Base-by-base conservation (phyloP, 805 yeast species). In the Deakozyma indianensis region DNA sequence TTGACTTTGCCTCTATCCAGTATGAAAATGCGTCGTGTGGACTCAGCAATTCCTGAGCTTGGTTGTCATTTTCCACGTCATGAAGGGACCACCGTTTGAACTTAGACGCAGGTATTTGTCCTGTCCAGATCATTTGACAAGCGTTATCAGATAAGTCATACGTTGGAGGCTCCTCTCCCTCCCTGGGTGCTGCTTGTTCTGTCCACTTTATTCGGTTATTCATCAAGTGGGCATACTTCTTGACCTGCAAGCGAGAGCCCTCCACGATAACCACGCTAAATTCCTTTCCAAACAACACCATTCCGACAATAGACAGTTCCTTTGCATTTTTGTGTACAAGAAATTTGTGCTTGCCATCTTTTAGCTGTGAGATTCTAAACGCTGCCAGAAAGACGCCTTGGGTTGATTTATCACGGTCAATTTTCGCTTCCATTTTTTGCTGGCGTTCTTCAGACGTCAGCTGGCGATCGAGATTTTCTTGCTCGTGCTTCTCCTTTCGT, bases 251-350 rank as follows among this genome's bases (percentile, higher is more conserved):
- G 25, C 66, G 72, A 0, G 82, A 79, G 0, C 96, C 96, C 53
- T 84, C 90, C 1, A 77, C 80, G 2, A 90, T 66, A 0, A 90
- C 70, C 35, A 88, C 55, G 35, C 74, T 74, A 49, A 75, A 71
- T 4, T 47, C 45, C 1, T 59, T 53, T 3, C 47, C 46, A 40
- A 58, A 44, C 3, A 68, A 45, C 3, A 61, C 52, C 22, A 76
- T 66, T 0, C 98, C 99, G 2, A 66, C 68, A 22, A 88, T 61
- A 1, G 67, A 72, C 42, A 77, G 58, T 57, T 90, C 90, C 51
- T 77, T 77, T 1, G 95, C 94, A 59, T 86, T 86, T 49, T 73
- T 74, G 54, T 85, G 88, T 4, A 88, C 71, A 56, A 87, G 83
- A 62, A 67, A 87, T 41, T 73, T 63, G 51, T 84, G 83, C 50